Evolutionary conservation across 768 basidiomycete species (phyloP).

Genomic region (Hericium alpestre): DNA sequence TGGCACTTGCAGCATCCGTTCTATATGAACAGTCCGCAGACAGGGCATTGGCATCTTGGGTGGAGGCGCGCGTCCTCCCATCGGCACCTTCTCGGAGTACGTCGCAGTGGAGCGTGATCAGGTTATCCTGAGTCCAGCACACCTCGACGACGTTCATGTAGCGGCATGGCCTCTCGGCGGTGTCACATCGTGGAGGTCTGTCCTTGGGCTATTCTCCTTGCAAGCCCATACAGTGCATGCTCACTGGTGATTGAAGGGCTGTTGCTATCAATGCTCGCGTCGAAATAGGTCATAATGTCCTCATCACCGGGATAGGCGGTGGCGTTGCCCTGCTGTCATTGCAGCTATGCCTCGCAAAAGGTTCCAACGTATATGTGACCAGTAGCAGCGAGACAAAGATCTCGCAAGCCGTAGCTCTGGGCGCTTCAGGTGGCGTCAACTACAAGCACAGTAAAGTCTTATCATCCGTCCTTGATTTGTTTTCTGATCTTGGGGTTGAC

Average conservation of each 20-base stretch:
- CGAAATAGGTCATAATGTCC: slow-evolving; percentile 52
- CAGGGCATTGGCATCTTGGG: slow-evolving; percentile 58
- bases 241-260: slow-evolving; percentile 32
- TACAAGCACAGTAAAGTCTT: slow-evolving; percentile 51
- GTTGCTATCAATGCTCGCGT: slow-evolving; percentile 56
- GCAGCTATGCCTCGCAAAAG: slow-evolving; percentile 65
- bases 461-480: neutral
- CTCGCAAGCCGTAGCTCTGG: slow-evolving; percentile 48
- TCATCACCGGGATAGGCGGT: slow-evolving; percentile 77
- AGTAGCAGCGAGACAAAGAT: slow-evolving; percentile 65
- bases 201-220: slow-evolving; percentile 9
- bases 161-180: slow-evolving; percentile 74
- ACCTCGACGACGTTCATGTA: slow-evolving; percentile 56
- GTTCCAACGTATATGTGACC: slow-evolving; percentile 77
- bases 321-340: slow-evolving; percentile 72
- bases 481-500: neutral
- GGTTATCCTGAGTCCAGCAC: slow-evolving; percentile 52
- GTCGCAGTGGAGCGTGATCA: slow-evolving; percentile 62
- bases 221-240: neutral
- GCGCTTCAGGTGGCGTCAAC: slow-evolving; percentile 67
- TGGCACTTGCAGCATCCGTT: slow-evolving; percentile 1
- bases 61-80: slow-evolving; percentile 35
- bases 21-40: slow-evolving; percentile 6
- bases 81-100: slow-evolving; percentile 73
- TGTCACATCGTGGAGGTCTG: slow-evolving; percentile 77